Percentiles rank a stretch among this genome's conserved stretches.
phyloP scores from a whole-genome alignment of 371 early-diverging fungal species.

The Umbelopsis sp. region DNA sequence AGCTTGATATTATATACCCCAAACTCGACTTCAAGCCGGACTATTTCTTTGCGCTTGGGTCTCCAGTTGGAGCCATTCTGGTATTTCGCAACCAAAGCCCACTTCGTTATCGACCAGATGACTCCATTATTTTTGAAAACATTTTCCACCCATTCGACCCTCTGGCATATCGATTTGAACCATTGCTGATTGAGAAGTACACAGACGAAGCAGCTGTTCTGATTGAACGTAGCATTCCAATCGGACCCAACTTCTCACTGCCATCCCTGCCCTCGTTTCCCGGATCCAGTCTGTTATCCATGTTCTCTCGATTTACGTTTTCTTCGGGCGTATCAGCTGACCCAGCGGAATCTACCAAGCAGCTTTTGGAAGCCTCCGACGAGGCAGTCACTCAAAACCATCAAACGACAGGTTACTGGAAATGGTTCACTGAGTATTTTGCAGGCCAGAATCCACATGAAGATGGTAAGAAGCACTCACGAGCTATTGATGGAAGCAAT shows the following conservation, averaged over 20 bases:
- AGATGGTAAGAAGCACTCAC: not conserved
- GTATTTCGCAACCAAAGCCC: constrained; percentile 64
- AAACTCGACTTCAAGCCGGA: constrained; percentile 56
- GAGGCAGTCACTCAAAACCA: not conserved
- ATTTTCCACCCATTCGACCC: constrained; percentile 73
- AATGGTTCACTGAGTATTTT: constrained; percentile 6
- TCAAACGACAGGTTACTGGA: not conserved
- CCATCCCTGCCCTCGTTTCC: constrained; percentile 49
- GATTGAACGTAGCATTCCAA: constrained; percentile 43
- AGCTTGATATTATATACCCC: constrained; percentile 51
- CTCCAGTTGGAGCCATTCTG: constrained; percentile 65
- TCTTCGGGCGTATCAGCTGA: constrained; percentile 13
- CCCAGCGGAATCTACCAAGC: constrained; percentile 2
- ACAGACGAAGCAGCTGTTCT: constrained; percentile 54
- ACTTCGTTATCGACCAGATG: constrained; percentile 50
- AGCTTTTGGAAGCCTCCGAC: not conserved
- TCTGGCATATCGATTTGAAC: constrained; percentile 55
- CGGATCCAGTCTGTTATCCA: constrained; percentile 36
- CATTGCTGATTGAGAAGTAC: constrained; percentile 47
- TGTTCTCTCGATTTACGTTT: constrained; percentile 38
- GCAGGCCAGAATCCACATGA: not conserved
- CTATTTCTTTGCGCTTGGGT: constrained; percentile 62
- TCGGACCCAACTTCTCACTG: constrained; percentile 48
- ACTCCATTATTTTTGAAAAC: constrained; percentile 60
- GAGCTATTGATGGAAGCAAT: not conserved